Conservation (phyloP, 345 rosid species). For the Alliaria petiolata region DNA sequence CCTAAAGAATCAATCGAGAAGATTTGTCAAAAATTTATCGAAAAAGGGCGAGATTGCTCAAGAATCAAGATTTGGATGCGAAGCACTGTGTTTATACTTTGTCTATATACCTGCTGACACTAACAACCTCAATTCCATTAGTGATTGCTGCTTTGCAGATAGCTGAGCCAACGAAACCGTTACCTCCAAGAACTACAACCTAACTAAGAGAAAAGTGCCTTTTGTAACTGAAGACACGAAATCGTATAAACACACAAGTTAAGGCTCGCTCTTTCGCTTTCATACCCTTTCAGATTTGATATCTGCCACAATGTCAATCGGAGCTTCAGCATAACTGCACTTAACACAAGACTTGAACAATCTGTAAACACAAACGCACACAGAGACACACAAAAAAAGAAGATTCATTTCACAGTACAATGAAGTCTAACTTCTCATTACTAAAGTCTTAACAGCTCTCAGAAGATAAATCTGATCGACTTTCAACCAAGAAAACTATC, state of each 20-base stretch:
- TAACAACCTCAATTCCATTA: conserved; percentile 76
- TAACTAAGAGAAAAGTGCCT: conserved; percentile 31
- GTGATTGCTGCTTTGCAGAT: conserved; percentile 89
- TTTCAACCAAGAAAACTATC: background rate
- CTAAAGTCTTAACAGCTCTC: background rate
- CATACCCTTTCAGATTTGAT: conserved; percentile 71
- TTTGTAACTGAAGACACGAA: background rate
- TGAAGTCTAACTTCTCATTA: background rate
- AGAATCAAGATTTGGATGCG: background rate
- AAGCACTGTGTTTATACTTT: background rate
- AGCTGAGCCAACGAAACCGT: conserved; percentile 91
- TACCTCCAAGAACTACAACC: conserved; percentile 94
- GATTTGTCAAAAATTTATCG: background rate
- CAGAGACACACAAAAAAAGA: background rate
- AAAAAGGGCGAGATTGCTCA: background rate
- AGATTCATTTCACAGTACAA: background rate
- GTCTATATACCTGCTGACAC: conserved; percentile 71
- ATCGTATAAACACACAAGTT: background rate
- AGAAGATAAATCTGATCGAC: background rate
- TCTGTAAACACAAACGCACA: conserved; percentile 26
- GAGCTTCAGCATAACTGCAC: conserved; percentile 57
- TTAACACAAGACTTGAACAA: conserved; percentile 54
- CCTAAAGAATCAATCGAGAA: conserved; percentile 41
- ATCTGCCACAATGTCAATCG: conserved; percentile 83
- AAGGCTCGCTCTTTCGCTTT: background rate